Conservation (phyloP, 306 rosid genomes). For the Prinsepia uniflora region DNA sequence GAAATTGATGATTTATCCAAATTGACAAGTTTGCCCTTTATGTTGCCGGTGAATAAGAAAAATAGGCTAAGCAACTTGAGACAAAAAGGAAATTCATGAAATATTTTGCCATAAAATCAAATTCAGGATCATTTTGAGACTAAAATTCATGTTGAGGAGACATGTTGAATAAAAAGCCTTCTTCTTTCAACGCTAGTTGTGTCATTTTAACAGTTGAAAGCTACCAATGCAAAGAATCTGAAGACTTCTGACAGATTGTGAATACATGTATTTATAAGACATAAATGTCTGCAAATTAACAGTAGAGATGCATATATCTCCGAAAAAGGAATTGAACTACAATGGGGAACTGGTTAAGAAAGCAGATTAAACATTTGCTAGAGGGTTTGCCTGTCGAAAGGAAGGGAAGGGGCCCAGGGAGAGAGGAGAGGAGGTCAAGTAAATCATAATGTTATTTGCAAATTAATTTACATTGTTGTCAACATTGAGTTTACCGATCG, state of each 20-base stretch:
- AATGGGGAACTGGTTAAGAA: conserved; percentile 29
- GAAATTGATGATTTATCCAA: too few species aligned
- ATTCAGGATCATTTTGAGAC: too few species aligned
- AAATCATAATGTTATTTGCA: conserved; percentile 32
- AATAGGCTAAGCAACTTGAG: too few species aligned
- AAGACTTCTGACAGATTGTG: not conserved
- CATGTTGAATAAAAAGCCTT: too few species aligned
- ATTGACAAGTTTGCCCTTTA: too few species aligned
- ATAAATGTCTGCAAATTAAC: conserved; percentile 17
- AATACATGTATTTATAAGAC: conserved; percentile 11
- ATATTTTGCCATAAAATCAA: too few species aligned
- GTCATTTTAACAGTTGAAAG: not conserved
- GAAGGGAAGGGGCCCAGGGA: not conserved
- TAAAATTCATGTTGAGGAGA: too few species aligned
- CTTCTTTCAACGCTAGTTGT: not conserved
- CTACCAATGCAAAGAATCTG: not conserved
- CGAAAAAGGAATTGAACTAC: conserved; percentile 35
- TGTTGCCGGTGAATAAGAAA: too few species aligned
- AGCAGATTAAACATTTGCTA: conserved; percentile 31
- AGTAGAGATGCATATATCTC: conserved; percentile 32
- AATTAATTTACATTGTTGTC: conserved; percentile 24
- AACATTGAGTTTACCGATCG: conserved; percentile 49
- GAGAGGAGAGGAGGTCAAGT: conserved; percentile 9
- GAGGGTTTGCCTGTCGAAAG: not conserved
- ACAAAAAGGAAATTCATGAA: too few species aligned